Base-by-base conservation (phyloP, 1,284 basidiomycete species). In the Tetrapyrgos nigripes region DNA sequence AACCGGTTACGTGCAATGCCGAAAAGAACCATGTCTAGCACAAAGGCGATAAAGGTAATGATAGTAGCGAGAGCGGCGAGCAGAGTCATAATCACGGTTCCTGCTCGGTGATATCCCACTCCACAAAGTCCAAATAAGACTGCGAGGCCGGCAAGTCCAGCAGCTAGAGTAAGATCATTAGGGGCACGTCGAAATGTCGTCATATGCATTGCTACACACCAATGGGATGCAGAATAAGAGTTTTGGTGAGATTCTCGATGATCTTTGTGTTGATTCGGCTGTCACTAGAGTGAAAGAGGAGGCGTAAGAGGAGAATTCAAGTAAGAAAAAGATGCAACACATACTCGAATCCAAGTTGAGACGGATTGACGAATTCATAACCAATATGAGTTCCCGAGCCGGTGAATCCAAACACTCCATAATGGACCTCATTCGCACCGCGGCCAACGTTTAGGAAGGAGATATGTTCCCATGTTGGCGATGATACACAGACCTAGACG, bases 1-100 rank as follows among this genome's bases (percentile, higher is more conserved):
- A 91, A 81, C 53, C 83, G 80, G 66, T 83, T 73, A 62, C 86
- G 85, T 24, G 85, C 85, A 58, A 91, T 82, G 56, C 87, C 87
- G 74, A 91, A 95, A 55, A 95, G 82, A 27, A 86, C 85, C 85
- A 93, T 89, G 74, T 92, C 91, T 70, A 94, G 79, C 47, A 92
- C 76, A 76, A 87, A 93, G 3, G 79, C 86, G 64, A 92, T 75
- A 54, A 93, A 78, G 3, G 86, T 87, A 65, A 83, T 73, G 58
- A 93, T 69, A 31, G 84, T 76, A 5, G 87, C 91, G 56, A 94
- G 77, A 14, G 83, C 81, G 59, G 86, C 78, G 53, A 84, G 64
- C 55, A 94, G 77, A 11, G 86, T 79, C 91, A 93, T 93, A 70
- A 93, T 70, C 62, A 93, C 82, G 17, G 91, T 92, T 40, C 89